Percentiles rank a stretch among this genome's conserved stretches.
Conservation (phyloP, 139 green algal species). For the Micractinium sp. region DNA sequence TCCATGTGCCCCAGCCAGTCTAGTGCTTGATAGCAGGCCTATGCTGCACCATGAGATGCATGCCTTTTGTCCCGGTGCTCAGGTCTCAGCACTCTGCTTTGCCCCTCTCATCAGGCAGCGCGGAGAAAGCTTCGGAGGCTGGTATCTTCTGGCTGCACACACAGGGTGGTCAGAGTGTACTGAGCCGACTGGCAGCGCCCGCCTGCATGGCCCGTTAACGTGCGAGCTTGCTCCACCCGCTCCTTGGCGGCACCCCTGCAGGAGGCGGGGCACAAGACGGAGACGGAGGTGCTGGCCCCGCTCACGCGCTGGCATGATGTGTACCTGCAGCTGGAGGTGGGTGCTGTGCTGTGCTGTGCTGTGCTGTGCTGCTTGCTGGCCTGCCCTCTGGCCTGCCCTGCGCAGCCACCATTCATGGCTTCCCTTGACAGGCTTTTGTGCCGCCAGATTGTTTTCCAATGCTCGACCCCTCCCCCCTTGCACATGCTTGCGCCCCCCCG, state of each 20-base stretch:
- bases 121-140: background rate
- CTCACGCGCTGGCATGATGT: constrained; percentile 70
- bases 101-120: too few relatives aligned
- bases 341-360: background rate
- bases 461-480: background rate
- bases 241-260: background rate
- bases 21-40: too few relatives aligned
- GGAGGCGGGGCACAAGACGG: constrained; percentile 59
- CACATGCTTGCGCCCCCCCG: constrained; percentile 29
- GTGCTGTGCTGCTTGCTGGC: background rate
- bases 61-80: too few relatives aligned
- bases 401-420: too few relatives aligned
- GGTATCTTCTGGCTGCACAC: too few relatives aligned
- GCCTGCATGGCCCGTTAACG: background rate
- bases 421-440: too few relatives aligned
- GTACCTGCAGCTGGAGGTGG: constrained; percentile 50
- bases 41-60: too few relatives aligned
- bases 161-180: background rate
- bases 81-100: too few relatives aligned
- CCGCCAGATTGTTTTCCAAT: background rate
- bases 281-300: constrained; percentile 76
- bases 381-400: background rate
- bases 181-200: background rate
- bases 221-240: background rate
- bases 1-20: background rate